Conservation (phyloP, 305 asterid species). For the Nicotiana rustica region DNA sequence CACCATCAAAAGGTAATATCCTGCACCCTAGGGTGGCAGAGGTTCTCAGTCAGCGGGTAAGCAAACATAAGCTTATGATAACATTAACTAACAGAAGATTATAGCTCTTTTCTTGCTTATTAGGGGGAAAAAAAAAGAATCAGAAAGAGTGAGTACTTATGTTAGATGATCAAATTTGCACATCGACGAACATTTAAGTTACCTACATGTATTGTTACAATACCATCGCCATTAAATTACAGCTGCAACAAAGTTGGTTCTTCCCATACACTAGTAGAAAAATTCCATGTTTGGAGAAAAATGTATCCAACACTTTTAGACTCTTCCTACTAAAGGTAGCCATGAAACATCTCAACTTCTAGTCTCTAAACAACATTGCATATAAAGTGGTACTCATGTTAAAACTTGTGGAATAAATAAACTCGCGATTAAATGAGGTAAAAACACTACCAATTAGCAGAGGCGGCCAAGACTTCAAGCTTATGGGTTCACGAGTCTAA, state of each 20-base stretch:
- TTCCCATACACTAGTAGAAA: background rate
- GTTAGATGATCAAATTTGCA: background rate
- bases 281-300: background rate
- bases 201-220: background rate
- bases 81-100: background rate
- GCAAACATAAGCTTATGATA: background rate
- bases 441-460: background rate
- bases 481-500: too few relatives aligned
- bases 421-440: background rate
- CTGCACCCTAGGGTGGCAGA: conserved; percentile 1
- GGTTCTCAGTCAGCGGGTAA: background rate
- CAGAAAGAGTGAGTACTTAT: background rate
- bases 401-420: background rate
- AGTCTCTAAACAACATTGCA: background rate
- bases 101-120: background rate
- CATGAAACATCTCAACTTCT: background rate
- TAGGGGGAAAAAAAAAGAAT: background rate
- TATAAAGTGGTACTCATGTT: background rate
- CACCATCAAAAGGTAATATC: background rate
- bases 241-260: background rate
- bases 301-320: background rate
- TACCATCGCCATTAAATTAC: background rate
- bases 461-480: too few relatives aligned
- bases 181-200: background rate
- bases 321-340: background rate